Evolutionary conservation across 2,329 filamentous ascomycete genomes (phyloP), one percentile per base, ranked within the genome.

Genomic region (Cladosporium halotolerans): DNA sequence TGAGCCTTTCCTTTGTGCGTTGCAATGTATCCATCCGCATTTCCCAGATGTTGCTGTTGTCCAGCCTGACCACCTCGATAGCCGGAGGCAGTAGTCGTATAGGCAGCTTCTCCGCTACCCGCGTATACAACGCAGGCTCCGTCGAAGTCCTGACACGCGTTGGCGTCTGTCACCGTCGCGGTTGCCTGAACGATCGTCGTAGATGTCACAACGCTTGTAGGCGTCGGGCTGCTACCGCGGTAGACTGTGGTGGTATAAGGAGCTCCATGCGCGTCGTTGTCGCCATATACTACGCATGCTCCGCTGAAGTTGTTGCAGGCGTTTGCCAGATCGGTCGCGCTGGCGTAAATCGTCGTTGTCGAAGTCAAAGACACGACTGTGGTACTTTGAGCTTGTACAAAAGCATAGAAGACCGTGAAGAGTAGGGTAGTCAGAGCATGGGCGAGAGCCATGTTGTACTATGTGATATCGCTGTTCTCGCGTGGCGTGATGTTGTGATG

Each of bases 221-320:
- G 40, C 2, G 48, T 5, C 3, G 40, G 16, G 2, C 34, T 51
- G n/a, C 31, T 51, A 13, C 39, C 40, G 16, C 40, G 40, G 18
- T 51, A 44, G 6, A 51, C 33, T 3, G 48, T 51, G 0, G 48
- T 44, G 5, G 40, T 51, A n/a, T 51, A 43, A 9, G 18, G 3
- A n/a, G 32, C 48, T 38, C 48, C 48, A 4, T 51, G 11, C 3
- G 7, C 42, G 11, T 44, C 42, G 23, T 23, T 32, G 40, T 43
- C 40, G 48, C 48, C 48, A 13, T 51, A 51, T 5, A 51, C 48
- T 7, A 51, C 48, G 41, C 48, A 51, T 2, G 31, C 33, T 31
- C 48, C 48, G 32, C 16, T 28, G 48, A 51, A 51, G 40, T 44
- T 51, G 32, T 43, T 44, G 40, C 48, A 51, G 9, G 48, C 40